Percentiles rank a stretch among this genome's conserved stretches.
Evolutionary conservation across 768 basidiomycete species (phyloP).

Genomic region (Mycena vulgaris): DNA sequence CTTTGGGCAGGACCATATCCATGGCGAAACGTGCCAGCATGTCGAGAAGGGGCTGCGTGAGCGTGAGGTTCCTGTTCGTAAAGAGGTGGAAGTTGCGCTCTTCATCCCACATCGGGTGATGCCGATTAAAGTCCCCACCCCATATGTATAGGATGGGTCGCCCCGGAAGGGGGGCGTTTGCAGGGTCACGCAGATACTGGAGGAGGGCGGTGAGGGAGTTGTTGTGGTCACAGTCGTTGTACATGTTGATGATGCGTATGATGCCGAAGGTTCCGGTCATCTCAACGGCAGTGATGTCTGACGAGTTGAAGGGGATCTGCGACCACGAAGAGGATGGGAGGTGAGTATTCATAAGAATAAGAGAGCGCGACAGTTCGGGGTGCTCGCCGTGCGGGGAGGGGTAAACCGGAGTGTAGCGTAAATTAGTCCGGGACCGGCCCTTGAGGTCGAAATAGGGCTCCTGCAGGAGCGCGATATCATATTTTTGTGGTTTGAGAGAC

Average conservation of each 20-base stretch:
- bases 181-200: conserved; percentile 5
- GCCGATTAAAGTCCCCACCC: too few relatives aligned
- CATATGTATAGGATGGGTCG: conserved; percentile 29
- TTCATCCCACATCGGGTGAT: conserved; percentile 59
- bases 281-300: conserved; percentile 44
- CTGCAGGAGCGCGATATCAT: conserved; percentile 47
- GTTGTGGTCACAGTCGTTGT: conserved; percentile 40
- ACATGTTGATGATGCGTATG: conserved; percentile 47
- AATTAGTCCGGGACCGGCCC: conserved; percentile 29
- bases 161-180: background rate
- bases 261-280: conserved; percentile 29
- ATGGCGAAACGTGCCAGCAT: conserved; percentile 46
- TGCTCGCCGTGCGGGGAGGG: conserved; percentile 38
- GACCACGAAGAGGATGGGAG: conserved; percentile 12
- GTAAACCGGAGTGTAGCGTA: conserved; percentile 42
- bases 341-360: conserved; percentile 18
- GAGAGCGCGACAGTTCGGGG: background rate
- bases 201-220: conserved; percentile 12
- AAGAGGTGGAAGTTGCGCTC: conserved; percentile 52
- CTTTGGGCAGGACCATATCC: conserved; percentile 51
- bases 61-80: conserved; percentile 42
- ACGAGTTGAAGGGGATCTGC: conserved; percentile 4
- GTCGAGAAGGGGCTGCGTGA: too few relatives aligned
- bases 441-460: conserved; percentile 48
- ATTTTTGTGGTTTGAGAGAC: background rate